Base-by-base conservation (phyloP, 139 green algal species). In the Desmodesmus armatus region DNA sequence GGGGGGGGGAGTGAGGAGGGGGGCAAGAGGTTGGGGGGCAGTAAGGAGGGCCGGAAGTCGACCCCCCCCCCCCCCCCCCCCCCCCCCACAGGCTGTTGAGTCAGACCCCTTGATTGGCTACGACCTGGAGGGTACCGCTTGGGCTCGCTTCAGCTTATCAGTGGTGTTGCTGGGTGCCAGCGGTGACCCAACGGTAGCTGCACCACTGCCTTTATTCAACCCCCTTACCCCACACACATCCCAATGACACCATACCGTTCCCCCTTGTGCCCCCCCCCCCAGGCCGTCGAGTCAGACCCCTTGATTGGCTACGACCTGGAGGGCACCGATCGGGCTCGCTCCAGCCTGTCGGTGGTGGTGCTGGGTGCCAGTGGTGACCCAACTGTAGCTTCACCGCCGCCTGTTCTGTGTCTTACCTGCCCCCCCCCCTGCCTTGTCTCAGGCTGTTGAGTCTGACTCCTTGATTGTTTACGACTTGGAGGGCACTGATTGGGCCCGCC, bases 141-240 rank as follows among this genome's bases (percentile, higher is more conserved):
- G 82, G 82, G 29, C 71, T 9, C 27, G 40, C 41, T 41, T 29
- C 41, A 53, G n/a, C 33, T 33, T 87, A 55, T 93, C 83, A 51
- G 91, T 99, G n/a, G 93, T 96, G 15, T 95, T 99, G 19, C 92
- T 99, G 15, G 97, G 97, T 4, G 97, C 97, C 0, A 98, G 93
- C 6, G 97, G 97, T 11, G 97, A 99, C 88, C 90, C n/a, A n/a
- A 17, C 15, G 13, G 51, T 17, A 13, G 51, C 51, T 13, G 17
- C 51, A 17, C 51, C 51, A 17, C 51, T n/a, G n/a, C n/a, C n/a
- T n/a, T n/a, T n/a, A n/a, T n/a, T n/a, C n/a, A n/a, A n/a, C n/a
- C n/a, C n/a, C n/a, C n/a, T n/a, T n/a, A n/a, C n/a, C n/a, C n/a
- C n/a, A n/a, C n/a, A n/a, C n/a, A n/a, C n/a, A n/a, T n/a, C n/a